A percentile compares a stretch with the other conserved stretches of the same genome.
Evolutionary conservation across 495 filamentous ascomycete species (phyloP).

Genomic region (Penicillium dipodomyicola): DNA sequence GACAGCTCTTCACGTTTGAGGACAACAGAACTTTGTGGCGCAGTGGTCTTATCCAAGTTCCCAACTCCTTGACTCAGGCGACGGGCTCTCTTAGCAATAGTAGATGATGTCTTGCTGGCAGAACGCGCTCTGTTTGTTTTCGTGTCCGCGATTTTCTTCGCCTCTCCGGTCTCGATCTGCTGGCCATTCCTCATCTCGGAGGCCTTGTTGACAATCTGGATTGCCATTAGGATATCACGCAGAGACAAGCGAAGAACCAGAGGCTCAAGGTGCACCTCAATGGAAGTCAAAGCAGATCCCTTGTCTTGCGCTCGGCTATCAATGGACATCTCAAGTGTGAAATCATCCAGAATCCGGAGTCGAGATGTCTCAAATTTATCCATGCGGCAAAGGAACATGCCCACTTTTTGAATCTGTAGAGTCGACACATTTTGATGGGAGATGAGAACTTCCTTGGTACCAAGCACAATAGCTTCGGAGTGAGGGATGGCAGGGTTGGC

Average conservation of each 20-base stretch:
- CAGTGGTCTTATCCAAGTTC: constrained; percentile 19
- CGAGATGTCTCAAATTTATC: constrained; percentile 86
- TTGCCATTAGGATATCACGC: constrained; percentile 88
- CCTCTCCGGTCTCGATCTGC: constrained; percentile 50
- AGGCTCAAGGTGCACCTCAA: constrained; percentile 85
- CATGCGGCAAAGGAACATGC: constrained; percentile 99
- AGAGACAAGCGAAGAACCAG: constrained; percentile 89
- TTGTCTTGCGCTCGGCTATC: constrained; percentile 70
- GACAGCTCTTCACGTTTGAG: constrained; percentile 81
- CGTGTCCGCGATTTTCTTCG: constrained; percentile 65
- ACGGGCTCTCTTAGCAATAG: constrained; percentile 46
- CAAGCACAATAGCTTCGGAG: constrained; percentile 93
- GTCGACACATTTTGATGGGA: constrained; percentile 94
- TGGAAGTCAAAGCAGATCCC: constrained; percentile 66
- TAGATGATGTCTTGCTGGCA: constrained; percentile 63
- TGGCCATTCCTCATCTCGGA: constrained; percentile 68
- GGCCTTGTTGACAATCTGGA: constrained; percentile 90
- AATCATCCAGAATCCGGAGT: constrained; percentile 91
- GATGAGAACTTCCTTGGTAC: constrained; percentile 88
- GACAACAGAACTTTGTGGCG: constrained; percentile 49
- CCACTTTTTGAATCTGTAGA: constrained; percentile 85
- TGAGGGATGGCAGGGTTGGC: constrained; percentile 85
- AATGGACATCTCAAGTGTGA: constrained; percentile 85
- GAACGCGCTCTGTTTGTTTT: constrained; percentile 57
- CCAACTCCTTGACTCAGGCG: constrained; percentile 40